These are phyloP conservation scores for Penicillium olsonii DNA, from an alignment of 2,329 filamentous ascomycete species.

Conservation along the genomic window DNA sequence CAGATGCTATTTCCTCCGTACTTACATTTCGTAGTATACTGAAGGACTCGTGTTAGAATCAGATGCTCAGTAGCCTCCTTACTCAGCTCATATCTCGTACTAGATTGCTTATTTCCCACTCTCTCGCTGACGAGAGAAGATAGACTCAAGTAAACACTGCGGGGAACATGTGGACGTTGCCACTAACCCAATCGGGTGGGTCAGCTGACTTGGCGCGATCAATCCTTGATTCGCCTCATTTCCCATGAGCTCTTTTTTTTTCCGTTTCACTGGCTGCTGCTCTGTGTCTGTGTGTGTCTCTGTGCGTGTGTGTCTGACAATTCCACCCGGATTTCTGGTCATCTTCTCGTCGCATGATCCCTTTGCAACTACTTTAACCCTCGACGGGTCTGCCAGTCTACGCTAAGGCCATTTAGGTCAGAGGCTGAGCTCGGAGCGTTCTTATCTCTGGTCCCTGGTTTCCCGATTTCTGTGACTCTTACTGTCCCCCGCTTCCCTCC, in stretches of 20 bases:
- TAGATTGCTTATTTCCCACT: too few relatives aligned
- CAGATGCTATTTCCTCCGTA: too few relatives aligned
- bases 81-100: too few relatives aligned
- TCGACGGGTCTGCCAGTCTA: conserved; percentile 23
- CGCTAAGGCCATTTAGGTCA: conserved; percentile 23
- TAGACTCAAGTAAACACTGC: conserved; percentile 14
- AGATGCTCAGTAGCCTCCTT: too few relatives aligned
- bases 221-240: not conserved
- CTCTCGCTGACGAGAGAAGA: not conserved
- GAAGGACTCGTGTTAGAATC: too few relatives aligned
- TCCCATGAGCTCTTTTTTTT: not conserved
- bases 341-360: not conserved
- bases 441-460: conserved; percentile 6
- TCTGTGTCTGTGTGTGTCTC: not conserved
- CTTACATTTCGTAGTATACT: too few relatives aligned
- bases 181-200: conserved; percentile 7
- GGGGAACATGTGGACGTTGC: conserved; percentile 10
- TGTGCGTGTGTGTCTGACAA: not conserved
- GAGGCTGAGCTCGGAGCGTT: conserved; percentile 20
- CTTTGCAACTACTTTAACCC: conserved; percentile 10
- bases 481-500: conserved; percentile 2
- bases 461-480: conserved; percentile 1
- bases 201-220: conserved; percentile 10
- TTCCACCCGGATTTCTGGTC: not conserved
- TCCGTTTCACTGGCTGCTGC: not conserved